A percentile compares a stretch with the other conserved stretches of the same genome.
phyloP scores from a whole-genome alignment of 345 rosid species.

The Eutrema yunnanense region DNA sequence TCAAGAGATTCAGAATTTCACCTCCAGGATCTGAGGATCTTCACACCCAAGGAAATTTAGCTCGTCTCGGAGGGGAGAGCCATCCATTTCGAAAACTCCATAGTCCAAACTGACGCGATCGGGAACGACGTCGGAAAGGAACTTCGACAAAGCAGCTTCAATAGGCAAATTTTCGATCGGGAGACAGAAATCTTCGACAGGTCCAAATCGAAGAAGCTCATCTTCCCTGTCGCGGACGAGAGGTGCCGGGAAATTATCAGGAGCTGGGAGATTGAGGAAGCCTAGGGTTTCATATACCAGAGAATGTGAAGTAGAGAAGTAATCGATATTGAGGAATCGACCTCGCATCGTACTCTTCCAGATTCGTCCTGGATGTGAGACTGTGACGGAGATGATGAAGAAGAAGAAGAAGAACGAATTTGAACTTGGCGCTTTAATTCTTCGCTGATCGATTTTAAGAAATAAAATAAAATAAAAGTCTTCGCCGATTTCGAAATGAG shows the following conservation, averaged over 20 bases:
- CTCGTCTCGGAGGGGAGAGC: slow-evolving; percentile 1
- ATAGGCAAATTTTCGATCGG: slow-evolving; percentile 38
- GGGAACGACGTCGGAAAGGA: slow-evolving; percentile 52
- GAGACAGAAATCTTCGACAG: slow-evolving; percentile 23
- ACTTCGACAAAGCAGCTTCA: slow-evolving; percentile 49
- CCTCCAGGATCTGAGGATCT: slow-evolving; percentile 19
- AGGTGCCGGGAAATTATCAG: slow-evolving; percentile 32
- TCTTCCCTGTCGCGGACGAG: slow-evolving; percentile 22
- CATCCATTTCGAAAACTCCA: slow-evolving; percentile 23
- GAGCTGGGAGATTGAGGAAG: slow-evolving; percentile 59
- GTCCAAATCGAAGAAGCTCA: slow-evolving; percentile 28
- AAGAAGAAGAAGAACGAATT: slow-evolving; percentile 1
- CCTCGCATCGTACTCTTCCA: slow-evolving; percentile 45
- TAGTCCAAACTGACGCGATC: slow-evolving; percentile 30
- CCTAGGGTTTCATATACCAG: slow-evolving; percentile 36
- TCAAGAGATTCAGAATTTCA: slow-evolving; percentile 4
- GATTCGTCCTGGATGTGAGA: background rate
- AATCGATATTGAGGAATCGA: slow-evolving; percentile 61
- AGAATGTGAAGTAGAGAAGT: slow-evolving; percentile 41
- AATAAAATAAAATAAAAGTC: background rate
- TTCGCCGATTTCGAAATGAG: background rate
- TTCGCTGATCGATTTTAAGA: slow-evolving; percentile 4
- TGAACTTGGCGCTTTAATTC: slow-evolving; percentile 39
- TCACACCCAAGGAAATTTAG: background rate
- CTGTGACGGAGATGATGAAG: background rate